Evolutionary conservation across 2,329 filamentous ascomycete species (phyloP), one percentile per base, ranked within the genome.

Genomic region (Sporothrix mexicana): DNA sequence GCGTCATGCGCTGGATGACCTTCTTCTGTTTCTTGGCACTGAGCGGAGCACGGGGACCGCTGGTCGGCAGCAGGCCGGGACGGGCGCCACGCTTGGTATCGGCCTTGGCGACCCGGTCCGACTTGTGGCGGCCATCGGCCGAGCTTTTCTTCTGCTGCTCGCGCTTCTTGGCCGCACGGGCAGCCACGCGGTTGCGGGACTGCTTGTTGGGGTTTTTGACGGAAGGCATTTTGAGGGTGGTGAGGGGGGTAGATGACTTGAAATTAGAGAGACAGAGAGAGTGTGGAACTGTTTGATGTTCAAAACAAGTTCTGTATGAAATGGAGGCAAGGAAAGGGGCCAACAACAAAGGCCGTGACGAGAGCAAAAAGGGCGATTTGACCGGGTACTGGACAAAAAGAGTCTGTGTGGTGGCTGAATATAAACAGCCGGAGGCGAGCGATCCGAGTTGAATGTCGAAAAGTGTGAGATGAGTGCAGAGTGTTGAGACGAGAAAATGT

Each of bases 121-220:
- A 8, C 47, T 68, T 68, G 47, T 77, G 73, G 70, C 74, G 71
- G 71, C 79, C 78, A 43, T 74, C 78, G 70, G 80, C 80, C 51
- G 80, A 80, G 71, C 79, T 79, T 80, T 86, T 83, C 77, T 83
- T 83, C 73, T 80, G 79, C 66, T 80, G 77, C 75, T 86, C 85
- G 70, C 82, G 83, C 55, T 81, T 80, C 75, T 81, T 84, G 70
- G 84, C 81, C 23, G 83, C 82, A 74, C 83, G 82, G 49, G 85
- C 85, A 20, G 82, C 82, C 53, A 85, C 80, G 15, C 86, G 84
- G 83, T 88, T 88, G 77, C 85, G 85, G 70, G 86, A 88, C 10
- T 83, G 83, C 64, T 82, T 83, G 83, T 89, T 89, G 78, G 87
- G 87, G 81, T 88, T 90, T 76, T 86, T 86, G 77, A 88, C 84